Base-by-base conservation (phyloP, 2,329 filamentous ascomycete species). In the Keithomyces neogunnii region DNA sequence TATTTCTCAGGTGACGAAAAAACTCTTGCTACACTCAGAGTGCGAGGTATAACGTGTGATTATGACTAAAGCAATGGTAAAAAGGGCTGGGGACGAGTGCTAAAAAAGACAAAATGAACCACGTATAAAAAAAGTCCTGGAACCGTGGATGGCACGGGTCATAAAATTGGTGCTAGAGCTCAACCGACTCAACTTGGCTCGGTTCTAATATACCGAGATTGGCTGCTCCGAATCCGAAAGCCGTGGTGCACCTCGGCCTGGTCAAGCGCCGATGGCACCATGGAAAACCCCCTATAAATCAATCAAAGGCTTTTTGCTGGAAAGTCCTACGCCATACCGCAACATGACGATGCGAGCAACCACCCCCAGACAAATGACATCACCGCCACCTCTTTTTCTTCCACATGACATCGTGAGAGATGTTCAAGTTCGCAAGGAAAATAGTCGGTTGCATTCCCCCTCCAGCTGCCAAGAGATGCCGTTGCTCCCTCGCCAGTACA, bases 31-130 rank as follows among this genome's bases (percentile, higher is more conserved):
- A 59, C 61, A 62, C 30, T 59, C 60, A 57, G 59, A 63, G 59
- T 55, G 55, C 56, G 62, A 63, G 61, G 58, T 63, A 62, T 62
- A 60, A 63, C 61, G 57, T 63, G 60, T 62, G 61, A 69, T 69
- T 69, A 66, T 67, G 60, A 61, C 59, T 69, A 61, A 50, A 63
- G 57, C 63, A 65, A 67, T 63, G 56, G 61, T 62, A 61, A 66
- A 62, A 62, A 64, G 57, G 63, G 59, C 60, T 67, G 56, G 59
- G 60, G 62, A 60, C 64, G 62, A 63, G 47, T 62, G 68, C 65
- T 68, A 62, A 61, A 53, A 66, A 65, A 62, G 58, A 65, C 61
- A 67, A 63, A 57, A 61, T 60, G 58, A 63, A 65, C 64, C 62
- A 59, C 56, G 61, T 60, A 59, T 57, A 51, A 57, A 56, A 57